phyloP scores from a whole-genome alignment of 108 stramenopile genomes.

The Aurantiochytrium sp. region DNA sequence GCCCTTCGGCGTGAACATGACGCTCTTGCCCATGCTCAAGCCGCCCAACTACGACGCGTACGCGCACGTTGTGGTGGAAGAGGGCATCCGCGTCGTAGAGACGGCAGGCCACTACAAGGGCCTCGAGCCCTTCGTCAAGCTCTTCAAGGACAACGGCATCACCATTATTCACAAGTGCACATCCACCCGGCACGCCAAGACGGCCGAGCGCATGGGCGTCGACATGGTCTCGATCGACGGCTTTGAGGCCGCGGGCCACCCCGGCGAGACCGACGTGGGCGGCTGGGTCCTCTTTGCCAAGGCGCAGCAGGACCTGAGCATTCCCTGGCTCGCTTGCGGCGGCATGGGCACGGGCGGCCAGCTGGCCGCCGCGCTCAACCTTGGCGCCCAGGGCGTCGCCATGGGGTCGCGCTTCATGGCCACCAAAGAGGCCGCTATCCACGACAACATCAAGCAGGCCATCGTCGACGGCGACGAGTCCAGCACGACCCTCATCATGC shows the following conservation, averaged over 20 bases:
- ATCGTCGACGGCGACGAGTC: slow-evolving; percentile 38
- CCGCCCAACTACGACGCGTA: slow-evolving; percentile 15
- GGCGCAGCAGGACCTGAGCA: slow-evolving; percentile 39
- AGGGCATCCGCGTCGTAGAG: neutral
- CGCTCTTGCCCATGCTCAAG: slow-evolving; percentile 49
- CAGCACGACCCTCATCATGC: slow-evolving; percentile 48
- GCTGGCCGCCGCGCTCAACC: slow-evolving; percentile 43
- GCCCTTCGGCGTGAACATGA: slow-evolving; percentile 52
- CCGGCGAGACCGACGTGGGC: slow-evolving; percentile 52
- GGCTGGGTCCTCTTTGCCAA: slow-evolving; percentile 53
- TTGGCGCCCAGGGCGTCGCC: slow-evolving; percentile 51
- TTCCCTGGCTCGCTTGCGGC: slow-evolving; percentile 46
- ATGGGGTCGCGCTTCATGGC: slow-evolving; percentile 51
- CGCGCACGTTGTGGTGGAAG: slow-evolving; percentile 1
- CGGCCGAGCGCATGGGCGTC: slow-evolving; percentile 49
- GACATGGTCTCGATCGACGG: slow-evolving; percentile 52
- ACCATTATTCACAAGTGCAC: slow-evolving; percentile 57
- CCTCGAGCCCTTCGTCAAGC: slow-evolving; percentile 39
- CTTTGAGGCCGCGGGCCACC: slow-evolving; percentile 57
- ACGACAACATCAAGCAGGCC: slow-evolving; percentile 46
- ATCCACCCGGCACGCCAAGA: slow-evolving; percentile 47
- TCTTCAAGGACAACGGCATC: slow-evolving; percentile 46
- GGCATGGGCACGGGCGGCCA: slow-evolving; percentile 46
- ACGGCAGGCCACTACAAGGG: slow-evolving; percentile 31
- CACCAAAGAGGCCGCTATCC: slow-evolving; percentile 43